These are phyloP conservation scores for Lyophyllum shimeji DNA, from an alignment of 768 basidiomycete genomes.

Conservation along the genomic window DNA sequence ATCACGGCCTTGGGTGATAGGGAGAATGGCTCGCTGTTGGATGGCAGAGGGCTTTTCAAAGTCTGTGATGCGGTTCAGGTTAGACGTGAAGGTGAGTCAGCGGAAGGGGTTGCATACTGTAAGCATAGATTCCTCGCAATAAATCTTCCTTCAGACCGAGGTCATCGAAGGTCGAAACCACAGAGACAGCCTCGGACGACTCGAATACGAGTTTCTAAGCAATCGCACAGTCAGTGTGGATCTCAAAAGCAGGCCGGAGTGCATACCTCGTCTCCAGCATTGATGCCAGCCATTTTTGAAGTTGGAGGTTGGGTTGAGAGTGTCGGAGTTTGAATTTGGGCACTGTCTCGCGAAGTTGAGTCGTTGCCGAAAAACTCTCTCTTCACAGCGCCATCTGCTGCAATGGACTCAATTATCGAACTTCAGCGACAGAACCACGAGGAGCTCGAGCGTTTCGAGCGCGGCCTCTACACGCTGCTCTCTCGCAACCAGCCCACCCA, in stretches of 20 bases:
- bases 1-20: constrained; percentile 93
- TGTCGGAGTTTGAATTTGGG: constrained; percentile 58
- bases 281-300: constrained; percentile 75
- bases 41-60: constrained; percentile 99
- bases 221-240: constrained; percentile 9
- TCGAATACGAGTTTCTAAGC: constrained; percentile 89
- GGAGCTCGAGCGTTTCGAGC: constrained; percentile 90
- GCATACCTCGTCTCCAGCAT: constrained; percentile 80
- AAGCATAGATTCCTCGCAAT: constrained; percentile 95
- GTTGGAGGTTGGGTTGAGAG: constrained; percentile 36
- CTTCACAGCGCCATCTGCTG: no score
- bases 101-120: constrained; percentile 59
- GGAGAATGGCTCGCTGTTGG: constrained; percentile 96
- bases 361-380: constrained; percentile 17
- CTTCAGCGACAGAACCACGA: constrained; percentile 95
- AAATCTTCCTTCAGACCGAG: constrained; percentile 93
- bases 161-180: constrained; percentile 89
- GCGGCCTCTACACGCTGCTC: constrained; percentile 81
- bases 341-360: constrained; percentile 10
- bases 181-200: constrained; percentile 89
- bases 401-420: constrained; percentile 93
- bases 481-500: constrained; percentile 65
- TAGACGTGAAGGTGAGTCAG: not conserved
- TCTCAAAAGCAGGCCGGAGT: constrained; percentile 13
- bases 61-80: constrained; percentile 36